Evolutionary conservation across 1,284 basidiomycete genomes (phyloP).

Genomic region (Boletus hoseneyae): DNA sequence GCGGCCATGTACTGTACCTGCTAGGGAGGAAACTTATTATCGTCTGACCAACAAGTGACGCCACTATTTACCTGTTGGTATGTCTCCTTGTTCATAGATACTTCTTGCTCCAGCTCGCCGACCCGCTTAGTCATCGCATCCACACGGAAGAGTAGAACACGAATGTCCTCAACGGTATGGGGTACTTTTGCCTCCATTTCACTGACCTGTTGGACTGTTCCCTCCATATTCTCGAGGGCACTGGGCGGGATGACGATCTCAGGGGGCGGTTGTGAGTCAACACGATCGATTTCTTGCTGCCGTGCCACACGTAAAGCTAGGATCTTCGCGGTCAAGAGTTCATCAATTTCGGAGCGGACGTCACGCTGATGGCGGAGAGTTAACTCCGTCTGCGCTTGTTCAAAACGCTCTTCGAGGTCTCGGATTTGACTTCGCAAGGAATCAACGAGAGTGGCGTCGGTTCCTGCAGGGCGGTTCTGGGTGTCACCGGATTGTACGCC

Average conservation of each 20-base stretch:
- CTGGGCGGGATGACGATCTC: conserved; percentile 23
- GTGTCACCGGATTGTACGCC: background rate
- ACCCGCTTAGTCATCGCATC: conserved; percentile 24
- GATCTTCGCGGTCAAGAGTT: conserved; percentile 21
- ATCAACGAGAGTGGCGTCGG: background rate
- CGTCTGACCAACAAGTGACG: background rate
- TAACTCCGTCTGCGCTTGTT: conserved; percentile 31
- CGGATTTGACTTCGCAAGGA: conserved; percentile 19
- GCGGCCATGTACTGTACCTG: conserved; percentile 19
- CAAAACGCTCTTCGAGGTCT: conserved; percentile 30
- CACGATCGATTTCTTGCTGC: conserved; percentile 20
- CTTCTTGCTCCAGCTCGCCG: conserved; percentile 22
- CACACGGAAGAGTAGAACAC: conserved; percentile 26
- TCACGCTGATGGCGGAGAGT: conserved; percentile 25
- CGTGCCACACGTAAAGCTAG: conserved; percentile 23
- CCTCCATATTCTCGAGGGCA: conserved; percentile 20
- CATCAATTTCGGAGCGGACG: conserved; percentile 21
- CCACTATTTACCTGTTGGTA: conserved; percentile 19
- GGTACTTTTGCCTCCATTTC: conserved; percentile 26
- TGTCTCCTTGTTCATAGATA: conserved; percentile 16
- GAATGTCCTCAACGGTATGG: conserved; percentile 25
- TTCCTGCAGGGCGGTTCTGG: background rate
- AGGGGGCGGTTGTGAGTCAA: conserved; percentile 12
- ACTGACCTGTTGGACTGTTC: conserved; percentile 10
- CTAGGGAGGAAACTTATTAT: conserved; percentile 12